Conservation (phyloP, 805 yeast genomes). For the Hanseniaspora thailandica region DNA sequence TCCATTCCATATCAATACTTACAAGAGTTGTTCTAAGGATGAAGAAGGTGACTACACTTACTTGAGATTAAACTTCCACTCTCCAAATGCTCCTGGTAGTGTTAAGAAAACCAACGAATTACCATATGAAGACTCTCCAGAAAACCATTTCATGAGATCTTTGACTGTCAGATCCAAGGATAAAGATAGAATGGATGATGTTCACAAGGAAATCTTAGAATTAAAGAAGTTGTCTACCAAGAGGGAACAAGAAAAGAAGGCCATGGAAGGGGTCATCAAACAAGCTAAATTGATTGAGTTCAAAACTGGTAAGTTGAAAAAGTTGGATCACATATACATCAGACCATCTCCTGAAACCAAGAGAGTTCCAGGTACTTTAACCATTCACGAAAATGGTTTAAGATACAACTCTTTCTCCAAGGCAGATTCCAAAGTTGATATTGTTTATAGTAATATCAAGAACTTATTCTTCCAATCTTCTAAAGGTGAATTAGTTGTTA, state of each 20-base stretch:
- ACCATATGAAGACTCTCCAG: conserved; percentile 82
- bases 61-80: conserved; percentile 77
- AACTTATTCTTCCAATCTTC: conserved; percentile 93
- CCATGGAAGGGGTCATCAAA: conserved; percentile 83
- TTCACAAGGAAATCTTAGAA: conserved; percentile 78
- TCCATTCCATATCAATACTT: conserved; percentile 90
- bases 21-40: conserved; percentile 84
- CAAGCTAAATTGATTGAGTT: conserved; percentile 81
- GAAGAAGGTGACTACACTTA: conserved; percentile 95
- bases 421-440: conserved; percentile 76
- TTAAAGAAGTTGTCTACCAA: conserved; percentile 84
- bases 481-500: conserved; percentile 83
- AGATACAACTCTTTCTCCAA: conserved; percentile 81
- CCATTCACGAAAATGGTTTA: conserved; percentile 91
- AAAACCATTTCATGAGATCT: conserved; percentile 75
- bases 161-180: conserved; percentile 82
- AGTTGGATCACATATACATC: conserved; percentile 76
- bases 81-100: conserved; percentile 78
- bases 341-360: conserved; percentile 97
- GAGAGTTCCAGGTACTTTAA: conserved; percentile 79
- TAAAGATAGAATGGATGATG: conserved; percentile 80
- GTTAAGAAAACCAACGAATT: conserved; percentile 60
- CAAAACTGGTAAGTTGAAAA: conserved; percentile 70
- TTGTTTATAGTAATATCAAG: conserved; percentile 79
- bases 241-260: conserved; percentile 81